Conservation (phyloP, 371 early-diverging fungal species). For the Actinomortierella ambigua region DNA sequence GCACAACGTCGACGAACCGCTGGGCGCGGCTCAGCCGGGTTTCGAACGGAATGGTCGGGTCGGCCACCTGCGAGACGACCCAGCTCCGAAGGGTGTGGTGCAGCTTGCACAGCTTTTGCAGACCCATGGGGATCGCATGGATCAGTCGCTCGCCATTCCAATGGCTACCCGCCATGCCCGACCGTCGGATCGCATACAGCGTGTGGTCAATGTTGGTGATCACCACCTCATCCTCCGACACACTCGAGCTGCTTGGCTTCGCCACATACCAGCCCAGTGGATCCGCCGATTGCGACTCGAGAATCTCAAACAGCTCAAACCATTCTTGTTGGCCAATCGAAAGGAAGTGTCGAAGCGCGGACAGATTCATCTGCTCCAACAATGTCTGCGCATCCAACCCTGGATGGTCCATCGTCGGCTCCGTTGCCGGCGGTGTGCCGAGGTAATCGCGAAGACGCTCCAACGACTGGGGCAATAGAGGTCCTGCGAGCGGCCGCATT, state of each 20-base stretch:
- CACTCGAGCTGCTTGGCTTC: conserved; percentile 50
- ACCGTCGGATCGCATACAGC: conserved; percentile 57
- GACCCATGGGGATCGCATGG: conserved; percentile 67
- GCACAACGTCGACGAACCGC: conserved; percentile 65
- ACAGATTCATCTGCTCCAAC: conserved; percentile 36
- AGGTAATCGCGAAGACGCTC: conserved; percentile 16
- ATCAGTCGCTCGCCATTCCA: conserved; percentile 51
- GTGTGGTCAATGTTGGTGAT: conserved; percentile 70
- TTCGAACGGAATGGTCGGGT: conserved; percentile 52
- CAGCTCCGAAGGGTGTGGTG: conserved; percentile 77
- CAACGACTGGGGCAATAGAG: conserved; percentile 9
- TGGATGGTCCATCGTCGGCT: conserved; percentile 16
- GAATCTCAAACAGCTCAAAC: conserved; percentile 69
- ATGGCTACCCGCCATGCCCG: conserved; percentile 23
- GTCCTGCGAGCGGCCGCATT: conserved; percentile 12
- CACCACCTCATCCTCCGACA: conserved; percentile 59
- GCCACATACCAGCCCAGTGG: conserved; percentile 75
- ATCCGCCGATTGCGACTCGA: conserved; percentile 75
- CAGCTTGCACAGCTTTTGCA: conserved; percentile 71
- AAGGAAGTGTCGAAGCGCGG: conserved; percentile 52
- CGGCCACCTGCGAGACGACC: conserved; percentile 70
- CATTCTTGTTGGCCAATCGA: conserved; percentile 73
- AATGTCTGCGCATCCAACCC: conserved; percentile 15
- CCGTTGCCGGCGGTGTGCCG: conserved; percentile 1
- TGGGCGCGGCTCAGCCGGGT: conserved; percentile 65